Evolutionary conservation across 495 filamentous ascomycete species (phyloP).

Genomic region (Collariella sp.): DNA sequence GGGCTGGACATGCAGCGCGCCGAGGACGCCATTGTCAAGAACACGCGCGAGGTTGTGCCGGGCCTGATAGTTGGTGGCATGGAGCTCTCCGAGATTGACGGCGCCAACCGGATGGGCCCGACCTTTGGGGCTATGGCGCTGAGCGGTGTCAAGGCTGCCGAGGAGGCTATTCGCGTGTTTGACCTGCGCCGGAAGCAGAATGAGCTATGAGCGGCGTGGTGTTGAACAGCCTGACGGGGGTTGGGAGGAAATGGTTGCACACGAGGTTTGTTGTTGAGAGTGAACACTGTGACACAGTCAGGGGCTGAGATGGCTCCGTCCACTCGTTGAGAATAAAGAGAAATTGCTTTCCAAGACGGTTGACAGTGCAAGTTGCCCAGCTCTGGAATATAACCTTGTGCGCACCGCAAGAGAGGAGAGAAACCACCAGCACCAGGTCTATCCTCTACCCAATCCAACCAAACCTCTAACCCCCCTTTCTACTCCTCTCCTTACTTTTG

Average conservation of each 20-base stretch:
- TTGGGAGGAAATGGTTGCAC: background rate
- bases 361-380: no score
- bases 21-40: constrained; percentile 85
- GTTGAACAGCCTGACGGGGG: background rate
- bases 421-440: no score
- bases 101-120: constrained; percentile 71
- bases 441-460: background rate
- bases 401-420: no score
- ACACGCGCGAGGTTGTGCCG: constrained; percentile 75
- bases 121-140: constrained; percentile 80
- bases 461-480: background rate
- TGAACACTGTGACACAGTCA: background rate
- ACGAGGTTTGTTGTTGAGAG: background rate
- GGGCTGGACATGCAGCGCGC: constrained; percentile 83
- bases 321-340: background rate
- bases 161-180: constrained; percentile 70
- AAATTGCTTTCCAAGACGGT: no score
- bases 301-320: background rate
- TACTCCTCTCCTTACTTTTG: background rate
- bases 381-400: no score
- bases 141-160: constrained; percentile 77
- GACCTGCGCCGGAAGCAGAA: constrained; percentile 62
- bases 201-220: constrained; percentile 7
- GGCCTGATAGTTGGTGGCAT: constrained; percentile 89
- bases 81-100: constrained; percentile 86